Evolutionary conservation across 148 eudicot species (phyloP), one percentile per base, ranked within the genome.

Genomic region (Chenopodium quinoa): DNA sequence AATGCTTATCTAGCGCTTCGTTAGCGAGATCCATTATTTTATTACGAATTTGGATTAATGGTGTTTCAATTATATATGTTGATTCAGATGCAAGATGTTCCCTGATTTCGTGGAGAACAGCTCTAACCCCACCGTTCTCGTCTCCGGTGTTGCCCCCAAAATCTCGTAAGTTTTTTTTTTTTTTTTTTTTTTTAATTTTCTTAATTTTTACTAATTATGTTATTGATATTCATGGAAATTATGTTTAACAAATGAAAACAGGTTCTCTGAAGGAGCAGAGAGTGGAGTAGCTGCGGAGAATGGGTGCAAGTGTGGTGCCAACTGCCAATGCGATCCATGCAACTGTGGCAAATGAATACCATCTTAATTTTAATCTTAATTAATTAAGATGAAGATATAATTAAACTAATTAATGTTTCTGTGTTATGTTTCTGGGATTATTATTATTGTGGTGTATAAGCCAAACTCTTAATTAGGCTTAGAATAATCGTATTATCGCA

Each of bases 261-360:
- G 86, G 27, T 84, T 32, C 62, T 84, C 46, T 17, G 84, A 77
- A 81, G 95, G 83, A 75, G 76, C 85, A 2, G 97, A 89, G 88
- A 89, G 86, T 89, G 91, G 86, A 25, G 92, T 31, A 4, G 84
- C 81, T 46, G 89, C 86, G 0, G 97, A 91, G 88, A 86, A 90
- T 48, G 93, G 93, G 6, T 94, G 98, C 98, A 90, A 90, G 85
- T 94, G 98, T 68, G 92, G 94, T 22, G 66, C 77, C 31, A 83
- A 91, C 87, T 91, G 98, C 92, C 85, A 68, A 52, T 94, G 98
- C 86, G 77, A 94, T 79, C 97, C 94, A 9, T 94, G 97, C 90
- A 92, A 80, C 22, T 92, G 98, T 5, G 44, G 44, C 92, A 91
- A 90, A 80, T 92, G 93, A 90, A 75, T 12, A 80, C 20, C 60